Base-by-base conservation (phyloP, 1,139 yeast genomes). In the Pichia sp. region DNA sequence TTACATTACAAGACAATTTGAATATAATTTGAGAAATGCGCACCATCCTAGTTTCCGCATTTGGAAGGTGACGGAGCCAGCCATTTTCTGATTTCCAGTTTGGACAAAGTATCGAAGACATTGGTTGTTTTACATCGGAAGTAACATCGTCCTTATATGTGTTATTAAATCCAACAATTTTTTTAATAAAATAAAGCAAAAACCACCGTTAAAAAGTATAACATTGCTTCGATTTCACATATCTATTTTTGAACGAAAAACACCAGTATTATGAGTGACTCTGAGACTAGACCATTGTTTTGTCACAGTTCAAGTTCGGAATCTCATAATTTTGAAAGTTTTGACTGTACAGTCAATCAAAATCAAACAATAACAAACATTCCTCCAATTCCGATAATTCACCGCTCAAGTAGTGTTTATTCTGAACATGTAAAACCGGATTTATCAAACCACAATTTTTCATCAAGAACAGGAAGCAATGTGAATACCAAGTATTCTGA, bases 41-140 rank as follows among this genome's bases (percentile, higher is more conserved):
- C 36, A 32, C 7, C 22, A 32, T 32, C 5, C 7, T 20, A n/a
- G 24, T 35, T 41, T 16, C 42, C 42, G 7, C 11, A 22, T 40
- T 40, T n/a, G 36, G 42, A 22, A 40, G 22, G 26, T 27, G 26
- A 18, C 8, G 22, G 25, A 39, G 23, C 46, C 46, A 43, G 46
- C 46, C 46, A 39, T 43, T 18, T 32, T 41, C 25, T 7, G n/a
- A 13, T 32, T 32, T 32, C 13, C 36, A 18, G 7, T 8, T 32
- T 18, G 22, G 36, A 8, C 15, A 18, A 32, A 32, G 6, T 16
- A 16, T 7, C n/a, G 4, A 2, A 16, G 22, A 5, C 13, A 5
- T 32, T 11, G 18, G 34, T n/a, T n/a, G 34, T 30, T 30, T n/a
- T 3, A 30, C 20, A 12, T 4, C n/a, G 11, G 16, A n/a, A n/a